A percentile compares a stretch with the other conserved stretches of the same genome.
These are phyloP conservation scores for Echites panduratus DNA, from an alignment of 257 asterid genomes.

Conservation along the genomic window DNA sequence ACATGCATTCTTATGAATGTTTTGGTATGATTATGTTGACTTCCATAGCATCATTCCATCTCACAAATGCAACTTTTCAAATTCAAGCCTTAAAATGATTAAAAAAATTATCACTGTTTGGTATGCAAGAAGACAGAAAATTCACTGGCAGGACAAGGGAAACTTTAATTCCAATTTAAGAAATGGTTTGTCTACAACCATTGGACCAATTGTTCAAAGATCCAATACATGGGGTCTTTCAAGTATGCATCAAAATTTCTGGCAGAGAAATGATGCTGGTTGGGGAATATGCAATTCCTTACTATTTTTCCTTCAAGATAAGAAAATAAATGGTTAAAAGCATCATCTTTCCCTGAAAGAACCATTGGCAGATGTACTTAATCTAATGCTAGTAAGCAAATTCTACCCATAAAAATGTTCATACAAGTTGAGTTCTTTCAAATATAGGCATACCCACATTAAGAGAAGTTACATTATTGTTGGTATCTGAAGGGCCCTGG, in stretches of 20 bases:
- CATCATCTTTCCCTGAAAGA: background rate
- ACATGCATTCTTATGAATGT: background rate
- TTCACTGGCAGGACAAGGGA: background rate
- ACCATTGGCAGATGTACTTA: background rate
- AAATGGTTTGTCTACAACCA: background rate
- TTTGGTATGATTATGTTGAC: slow-evolving; percentile 1
- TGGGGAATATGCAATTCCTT: background rate
- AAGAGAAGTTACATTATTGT: slow-evolving; percentile 17
- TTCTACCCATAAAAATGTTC: slow-evolving; percentile 5
- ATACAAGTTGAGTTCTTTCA: slow-evolving; percentile 24
- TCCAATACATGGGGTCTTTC: no score
- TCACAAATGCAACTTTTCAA: background rate
- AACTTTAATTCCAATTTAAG: background rate
- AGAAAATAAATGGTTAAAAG: background rate
- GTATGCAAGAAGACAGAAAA: background rate
- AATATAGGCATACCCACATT: slow-evolving; percentile 18
- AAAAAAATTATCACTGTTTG: background rate
- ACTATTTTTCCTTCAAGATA: background rate
- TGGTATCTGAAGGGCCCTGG: slow-evolving; percentile 18
- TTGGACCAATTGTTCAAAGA: background rate
- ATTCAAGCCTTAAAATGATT: background rate
- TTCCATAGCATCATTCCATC: background rate
- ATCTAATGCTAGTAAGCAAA: background rate
- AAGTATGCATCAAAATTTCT: background rate
- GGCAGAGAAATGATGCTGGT: background rate